Conservation (phyloP, 129 eudicot species). For the Lonicera japonica region DNA sequence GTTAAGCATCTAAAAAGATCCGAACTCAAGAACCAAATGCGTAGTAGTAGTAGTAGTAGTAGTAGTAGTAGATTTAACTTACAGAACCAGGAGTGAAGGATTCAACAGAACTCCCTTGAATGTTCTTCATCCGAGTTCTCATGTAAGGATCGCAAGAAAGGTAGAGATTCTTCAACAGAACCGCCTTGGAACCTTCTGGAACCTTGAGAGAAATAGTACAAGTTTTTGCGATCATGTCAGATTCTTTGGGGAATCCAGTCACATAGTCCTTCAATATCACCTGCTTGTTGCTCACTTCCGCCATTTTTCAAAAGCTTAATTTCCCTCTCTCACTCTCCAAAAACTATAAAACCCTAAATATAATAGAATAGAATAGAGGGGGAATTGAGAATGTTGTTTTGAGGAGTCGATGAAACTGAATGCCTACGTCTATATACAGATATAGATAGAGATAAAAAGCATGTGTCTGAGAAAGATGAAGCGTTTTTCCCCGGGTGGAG, state of each 20-base stretch:
- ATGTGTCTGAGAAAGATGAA: no score
- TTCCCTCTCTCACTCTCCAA: background rate
- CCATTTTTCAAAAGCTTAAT: conserved; percentile 23
- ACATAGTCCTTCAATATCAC: conserved; percentile 25
- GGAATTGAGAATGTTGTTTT: no score
- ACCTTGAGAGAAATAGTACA: conserved; percentile 15
- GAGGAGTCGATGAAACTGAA: no score
- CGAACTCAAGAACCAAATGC: no score
- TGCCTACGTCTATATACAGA: no score
- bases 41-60: no score
- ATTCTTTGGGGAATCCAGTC: conserved; percentile 37
- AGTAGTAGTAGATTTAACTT: background rate
- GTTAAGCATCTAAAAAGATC: no score
- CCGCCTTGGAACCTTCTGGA: conserved; percentile 27
- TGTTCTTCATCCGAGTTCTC: conserved; percentile 25
- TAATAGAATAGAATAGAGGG: no score
- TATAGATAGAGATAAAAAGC: no score
- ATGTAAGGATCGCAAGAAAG: conserved; percentile 36
- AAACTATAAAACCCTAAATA: no score
- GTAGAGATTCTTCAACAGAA: conserved; percentile 31
- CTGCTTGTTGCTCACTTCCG: conserved; percentile 19
- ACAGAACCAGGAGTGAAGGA: conserved; percentile 39
- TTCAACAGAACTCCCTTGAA: conserved; percentile 12
- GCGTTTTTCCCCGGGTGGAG: no score
- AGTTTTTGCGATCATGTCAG: conserved; percentile 19